phyloP scores from a whole-genome alignment of 345 rosid species.

The Toxicodendron radicans region DNA sequence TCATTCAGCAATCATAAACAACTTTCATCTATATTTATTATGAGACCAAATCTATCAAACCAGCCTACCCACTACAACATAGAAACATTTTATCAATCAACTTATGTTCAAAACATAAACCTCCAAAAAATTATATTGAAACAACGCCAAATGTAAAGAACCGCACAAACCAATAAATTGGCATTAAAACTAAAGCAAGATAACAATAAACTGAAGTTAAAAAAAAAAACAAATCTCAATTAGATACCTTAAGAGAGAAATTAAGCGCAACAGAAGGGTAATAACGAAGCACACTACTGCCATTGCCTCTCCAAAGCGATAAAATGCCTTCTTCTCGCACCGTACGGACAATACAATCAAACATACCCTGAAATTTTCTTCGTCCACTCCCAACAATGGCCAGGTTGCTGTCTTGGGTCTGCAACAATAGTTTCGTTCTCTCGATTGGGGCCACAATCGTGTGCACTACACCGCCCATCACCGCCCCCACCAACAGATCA shows the following conservation, averaged over 20 bases:
- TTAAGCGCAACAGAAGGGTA: constrained; percentile 97
- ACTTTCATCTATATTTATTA: no score
- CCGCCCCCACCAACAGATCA: constrained; percentile 90
- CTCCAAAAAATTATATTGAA: neutral
- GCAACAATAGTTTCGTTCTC: constrained; percentile 84
- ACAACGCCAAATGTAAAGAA: neutral
- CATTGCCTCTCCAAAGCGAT: constrained; percentile 98
- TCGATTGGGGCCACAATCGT: constrained; percentile 97
- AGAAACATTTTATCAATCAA: constrained; percentile 34
- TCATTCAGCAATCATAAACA: no score
- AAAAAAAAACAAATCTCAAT: neutral
- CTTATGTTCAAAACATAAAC: constrained; percentile 20
- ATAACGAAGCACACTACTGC: constrained; percentile 88
- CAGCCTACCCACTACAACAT: neutral
- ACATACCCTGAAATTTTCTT: constrained; percentile 79
- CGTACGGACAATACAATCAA: constrained; percentile 81
- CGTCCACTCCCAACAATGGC: constrained; percentile 71
- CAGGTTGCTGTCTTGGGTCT: constrained; percentile 93
- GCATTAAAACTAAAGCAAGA: neutral
- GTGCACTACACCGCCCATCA: constrained; percentile 92
- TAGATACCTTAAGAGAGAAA: constrained; percentile 79
- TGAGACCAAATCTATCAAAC: neutral
- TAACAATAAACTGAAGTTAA: no score
- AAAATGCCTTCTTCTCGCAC: constrained; percentile 82
- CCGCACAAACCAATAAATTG: neutral